Percentiles rank a stretch among this genome's conserved stretches.
phyloP scores from a whole-genome alignment of 805 yeast genomes.

The Candida maesae region DNA sequence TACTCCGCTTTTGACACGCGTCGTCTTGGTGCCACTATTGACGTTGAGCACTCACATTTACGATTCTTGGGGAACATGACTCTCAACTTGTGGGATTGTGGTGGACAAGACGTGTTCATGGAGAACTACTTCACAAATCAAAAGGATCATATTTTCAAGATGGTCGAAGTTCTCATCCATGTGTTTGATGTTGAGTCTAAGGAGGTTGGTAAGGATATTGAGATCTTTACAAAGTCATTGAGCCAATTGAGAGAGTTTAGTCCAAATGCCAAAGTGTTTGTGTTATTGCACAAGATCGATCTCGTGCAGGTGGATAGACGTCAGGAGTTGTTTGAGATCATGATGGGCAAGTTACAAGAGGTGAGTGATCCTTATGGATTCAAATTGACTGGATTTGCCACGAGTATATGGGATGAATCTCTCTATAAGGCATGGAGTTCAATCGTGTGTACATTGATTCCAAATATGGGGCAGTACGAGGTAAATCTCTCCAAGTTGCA shows the following conservation, averaged over 20 bases:
- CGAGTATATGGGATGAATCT: conserved; percentile 37
- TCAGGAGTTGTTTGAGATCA: conserved; percentile 74
- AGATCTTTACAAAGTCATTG: conserved; percentile 80
- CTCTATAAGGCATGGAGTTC: conserved; percentile 93
- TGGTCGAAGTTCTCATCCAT: conserved; percentile 93
- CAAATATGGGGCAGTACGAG: conserved; percentile 82
- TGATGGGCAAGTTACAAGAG: conserved; percentile 77
- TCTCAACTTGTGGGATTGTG: conserved; percentile 95
- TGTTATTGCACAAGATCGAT: conserved; percentile 93
- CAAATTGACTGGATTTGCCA: conserved; percentile 79
- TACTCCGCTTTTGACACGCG: conserved; percentile 97
- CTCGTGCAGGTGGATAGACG: conserved; percentile 83
- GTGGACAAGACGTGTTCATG: conserved; percentile 96
- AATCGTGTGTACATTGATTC: conserved; percentile 91
- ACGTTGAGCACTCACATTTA: conserved; percentile 95
- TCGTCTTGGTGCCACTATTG: conserved; percentile 93
- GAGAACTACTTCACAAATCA: conserved; percentile 88
- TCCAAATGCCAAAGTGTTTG: conserved; percentile 89
- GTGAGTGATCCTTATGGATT: conserved; percentile 70
- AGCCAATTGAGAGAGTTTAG: conserved; percentile 78
- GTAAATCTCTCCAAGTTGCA: conserved; percentile 71
- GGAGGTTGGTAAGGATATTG: conserved; percentile 89
- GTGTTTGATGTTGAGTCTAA: conserved; percentile 95
- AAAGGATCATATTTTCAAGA: conserved; percentile 87
- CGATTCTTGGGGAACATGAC: conserved; percentile 95